Evolutionary conservation across 306 rosid species (phyloP), one percentile per base, ranked within the genome.

Genomic region (Quercus aquifolioides): DNA sequence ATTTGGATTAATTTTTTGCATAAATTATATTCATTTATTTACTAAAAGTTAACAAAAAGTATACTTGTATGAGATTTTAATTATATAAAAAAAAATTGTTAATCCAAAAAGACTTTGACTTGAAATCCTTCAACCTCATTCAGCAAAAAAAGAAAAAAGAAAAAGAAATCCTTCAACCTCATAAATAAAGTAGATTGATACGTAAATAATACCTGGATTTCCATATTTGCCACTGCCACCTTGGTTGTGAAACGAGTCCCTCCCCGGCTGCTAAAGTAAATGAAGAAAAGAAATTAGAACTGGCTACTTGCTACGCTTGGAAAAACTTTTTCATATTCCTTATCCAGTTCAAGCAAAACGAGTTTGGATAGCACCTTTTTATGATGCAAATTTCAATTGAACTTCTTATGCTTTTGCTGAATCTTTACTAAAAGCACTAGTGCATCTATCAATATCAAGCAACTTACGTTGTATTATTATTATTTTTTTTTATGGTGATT

Each of bases 181-280:
- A 41, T 41, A 13, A 13, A 12, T 49, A 49, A 49, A 49, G 54
- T 49, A 12, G 54, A 10, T 49, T 49, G 54, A 49, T 49, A 33
- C 25, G 20, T 19, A 19, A 38, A 35, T 31, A 7, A 1, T 68
- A 68, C 88, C 85, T 81, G 85, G 57, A 69, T 71, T 81, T 80
- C 63, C 84, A 68, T 49, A 49, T 49, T 79, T 76, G 73, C 65
- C 33, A 31, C 72, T 21, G 55, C 75, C 80, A 41, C 31, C 74
- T 70, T 70, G 83, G 49, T 75, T 23, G 5, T n/a, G 72, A 67
- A 49, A 33, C 6, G 52, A 9, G 52, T 57, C 76, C 85, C 73
- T 81, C 74, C 77, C 88, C 5, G 20, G 74, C 55, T 81, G 85
- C 91, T 88, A 20, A 49, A 51, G 72, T 74, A n/a, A 56, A 49